A percentile compares a stretch with the other conserved stretches of the same genome.
phyloP scores from a whole-genome alignment of 805 yeast species.

The Spathaspora girioi region DNA sequence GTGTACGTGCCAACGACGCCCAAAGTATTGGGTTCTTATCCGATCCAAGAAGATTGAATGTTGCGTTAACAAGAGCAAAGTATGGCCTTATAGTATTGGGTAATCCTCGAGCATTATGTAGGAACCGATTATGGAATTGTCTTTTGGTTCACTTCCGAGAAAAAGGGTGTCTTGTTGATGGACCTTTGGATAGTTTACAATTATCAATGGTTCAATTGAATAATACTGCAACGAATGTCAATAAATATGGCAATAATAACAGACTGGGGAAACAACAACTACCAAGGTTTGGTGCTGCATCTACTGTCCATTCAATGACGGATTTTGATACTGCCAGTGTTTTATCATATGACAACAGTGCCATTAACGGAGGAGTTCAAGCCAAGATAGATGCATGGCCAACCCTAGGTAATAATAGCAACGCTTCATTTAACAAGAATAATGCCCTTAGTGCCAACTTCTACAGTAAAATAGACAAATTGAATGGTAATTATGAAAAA shows the following conservation, averaged over 20 bases:
- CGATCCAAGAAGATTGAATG: slow-evolving; percentile 43
- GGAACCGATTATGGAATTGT: slow-evolving; percentile 74
- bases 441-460: slow-evolving; percentile 28
- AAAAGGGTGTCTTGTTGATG: slow-evolving; percentile 85
- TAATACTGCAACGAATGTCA: slow-evolving; percentile 1
- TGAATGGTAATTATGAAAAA: slow-evolving; percentile 9
- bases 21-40: slow-evolving; percentile 40
- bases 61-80: slow-evolving; percentile 42
- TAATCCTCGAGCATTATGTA: slow-evolving; percentile 73
- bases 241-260: background rate
- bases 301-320: slow-evolving; percentile 9
- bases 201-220: slow-evolving; percentile 58
- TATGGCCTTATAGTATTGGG: slow-evolving; percentile 60
- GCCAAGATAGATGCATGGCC: slow-evolving; percentile 23
- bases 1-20: slow-evolving; percentile 42
- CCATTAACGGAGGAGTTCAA: background rate
- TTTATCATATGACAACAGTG: slow-evolving; percentile 18
- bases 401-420: slow-evolving; percentile 13
- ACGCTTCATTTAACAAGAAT: slow-evolving; percentile 9
- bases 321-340: slow-evolving; percentile 28
- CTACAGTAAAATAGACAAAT: slow-evolving; percentile 23
- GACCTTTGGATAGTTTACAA: slow-evolving; percentile 76
- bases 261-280: background rate
- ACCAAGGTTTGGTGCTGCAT: slow-evolving; percentile 10
- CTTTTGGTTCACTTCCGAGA: slow-evolving; percentile 76